A percentile compares a stretch with the other conserved stretches of the same genome.
Conservation (phyloP, 352 stramenopile genomes). For the Globisporangium heterothallicum region DNA sequence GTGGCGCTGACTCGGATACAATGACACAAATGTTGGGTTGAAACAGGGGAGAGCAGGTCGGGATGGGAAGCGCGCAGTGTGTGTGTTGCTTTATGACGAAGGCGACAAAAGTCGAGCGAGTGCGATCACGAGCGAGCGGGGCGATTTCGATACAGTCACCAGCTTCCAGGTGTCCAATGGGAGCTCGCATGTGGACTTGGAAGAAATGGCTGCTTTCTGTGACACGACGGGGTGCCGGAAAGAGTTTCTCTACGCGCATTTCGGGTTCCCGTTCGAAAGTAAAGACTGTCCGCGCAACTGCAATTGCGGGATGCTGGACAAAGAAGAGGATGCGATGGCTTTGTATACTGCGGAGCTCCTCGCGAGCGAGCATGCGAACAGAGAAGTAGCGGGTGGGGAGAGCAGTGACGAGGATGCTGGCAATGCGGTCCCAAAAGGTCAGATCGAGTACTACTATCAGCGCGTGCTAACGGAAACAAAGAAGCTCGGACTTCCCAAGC, state of each 20-base stretch:
- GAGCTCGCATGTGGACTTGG: constrained; percentile 33
- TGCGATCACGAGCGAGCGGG: constrained; percentile 33
- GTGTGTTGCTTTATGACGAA: constrained; percentile 54
- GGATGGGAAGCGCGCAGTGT: constrained; percentile 46
- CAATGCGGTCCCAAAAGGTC: constrained; percentile 10
- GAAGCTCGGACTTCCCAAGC: constrained; percentile 38
- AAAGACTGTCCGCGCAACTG: constrained; percentile 41
- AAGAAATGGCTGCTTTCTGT: constrained; percentile 53
- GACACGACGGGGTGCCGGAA: constrained; percentile 49
- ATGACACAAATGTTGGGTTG: neutral
- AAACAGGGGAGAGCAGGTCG: constrained; percentile 60
- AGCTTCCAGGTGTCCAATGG: constrained; percentile 23
- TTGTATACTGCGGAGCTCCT: neutral
- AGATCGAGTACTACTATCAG: constrained; percentile 64
- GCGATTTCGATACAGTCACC: constrained; percentile 18
- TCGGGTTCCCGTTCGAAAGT: constrained; percentile 40
- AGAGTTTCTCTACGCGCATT: constrained; percentile 48
- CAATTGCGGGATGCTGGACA: constrained; percentile 42
- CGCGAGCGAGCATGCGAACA: too few relatives aligned
- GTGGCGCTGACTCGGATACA: too few relatives aligned
- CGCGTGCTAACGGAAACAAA: constrained; percentile 38
- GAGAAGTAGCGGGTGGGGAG: too few relatives aligned
- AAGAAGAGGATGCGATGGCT: neutral
- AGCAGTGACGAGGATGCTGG: neutral
- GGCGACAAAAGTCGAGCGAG: constrained; percentile 51